These are phyloP conservation scores for Trichoderma asperellum DNA, from an alignment of 2,329 filamentous ascomycete species.

Conservation along the genomic window DNA sequence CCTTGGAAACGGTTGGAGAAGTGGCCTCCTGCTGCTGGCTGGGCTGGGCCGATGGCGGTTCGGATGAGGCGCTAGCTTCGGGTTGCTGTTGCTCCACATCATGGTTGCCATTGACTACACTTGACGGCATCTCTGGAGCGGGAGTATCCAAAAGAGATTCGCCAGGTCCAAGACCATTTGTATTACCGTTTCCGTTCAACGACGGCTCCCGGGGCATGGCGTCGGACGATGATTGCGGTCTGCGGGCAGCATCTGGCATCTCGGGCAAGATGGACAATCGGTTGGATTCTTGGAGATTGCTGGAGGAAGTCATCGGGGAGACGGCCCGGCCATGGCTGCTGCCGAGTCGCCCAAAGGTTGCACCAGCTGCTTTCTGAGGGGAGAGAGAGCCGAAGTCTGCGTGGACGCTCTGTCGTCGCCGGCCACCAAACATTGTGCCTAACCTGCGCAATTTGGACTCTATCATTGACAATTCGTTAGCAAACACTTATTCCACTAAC, in stretches of 20 bases:
- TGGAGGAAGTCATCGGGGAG: conserved; percentile 63
- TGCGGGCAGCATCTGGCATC: conserved; percentile 50
- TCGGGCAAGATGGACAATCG: conserved; percentile 63
- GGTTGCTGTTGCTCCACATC: conserved; percentile 49
- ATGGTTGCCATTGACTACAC: conserved; percentile 53
- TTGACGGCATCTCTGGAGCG: conserved; percentile 32
- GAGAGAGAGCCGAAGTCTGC: conserved; percentile 58
- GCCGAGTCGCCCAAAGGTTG: conserved; percentile 64
- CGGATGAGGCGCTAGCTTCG: conserved; percentile 55
- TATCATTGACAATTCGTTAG: conserved; percentile 24
- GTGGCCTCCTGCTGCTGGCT: conserved; percentile 37
- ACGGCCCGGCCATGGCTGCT: conserved; percentile 63
- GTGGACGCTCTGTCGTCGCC: conserved; percentile 68
- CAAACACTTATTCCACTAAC: background rate
- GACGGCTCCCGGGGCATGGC: conserved; percentile 32
- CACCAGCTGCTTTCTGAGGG: conserved; percentile 53
- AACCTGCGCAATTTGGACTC: conserved; percentile 65
- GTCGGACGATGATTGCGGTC: conserved; percentile 37
- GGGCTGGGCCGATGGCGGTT: conserved; percentile 53
- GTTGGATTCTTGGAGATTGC: conserved; percentile 60
- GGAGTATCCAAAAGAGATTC: conserved; percentile 41
- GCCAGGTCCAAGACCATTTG: conserved; percentile 47
- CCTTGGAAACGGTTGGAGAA: conserved; percentile 45
- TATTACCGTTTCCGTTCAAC: conserved; percentile 44
- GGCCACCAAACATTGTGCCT: conserved; percentile 68